Evolutionary conservation across 768 basidiomycete genomes (phyloP), one percentile per base, ranked within the genome.

Genomic region (Daedalea quercina): DNA sequence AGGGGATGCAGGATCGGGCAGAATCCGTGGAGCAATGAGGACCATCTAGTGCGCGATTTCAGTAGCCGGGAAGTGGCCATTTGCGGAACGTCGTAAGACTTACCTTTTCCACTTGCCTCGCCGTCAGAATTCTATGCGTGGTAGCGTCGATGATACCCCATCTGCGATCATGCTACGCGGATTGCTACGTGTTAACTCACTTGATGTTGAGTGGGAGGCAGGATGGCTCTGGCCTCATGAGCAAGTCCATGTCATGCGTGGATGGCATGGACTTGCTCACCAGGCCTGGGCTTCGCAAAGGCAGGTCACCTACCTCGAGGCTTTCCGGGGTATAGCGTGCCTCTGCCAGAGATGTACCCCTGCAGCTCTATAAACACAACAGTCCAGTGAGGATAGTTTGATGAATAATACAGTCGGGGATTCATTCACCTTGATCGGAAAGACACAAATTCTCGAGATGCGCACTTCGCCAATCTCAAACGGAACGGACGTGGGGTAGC

Each of bases 361-460:
- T 78, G 60, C 87, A 89, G 58, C 87, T 89, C 87, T 90, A 53
- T n/a, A n/a, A n/a, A n/a, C n/a, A n/a, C n/a, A n/a, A n/a, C n/a
- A n/a, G n/a, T n/a, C n/a, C n/a, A n/a, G n/a, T n/a, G n/a, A n/a
- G n/a, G n/a, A n/a, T n/a, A n/a, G n/a, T n/a, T n/a, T n/a, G n/a
- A n/a, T n/a, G n/a, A n/a, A n/a, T n/a, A n/a, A 17, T 15, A 35
- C 9, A 40, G 15, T 4, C 25, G 22, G 28, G 43, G 2, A n/a
- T 41, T 3, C 13, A 44, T 53, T 9, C 24, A 60, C 61, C 54
- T 62, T 62, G 47, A 62, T 62, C 25, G 61, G 61, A 42, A 57
- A 56, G 12, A 87, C 60, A 33, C 85, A 56, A 20, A 87, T 77
- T 63, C 78, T 81, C 0, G 78, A 74, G 22, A 86, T 78, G 12